Conservation (phyloP, 768 basidiomycete species). For the Flagelloscypha sp. region DNA sequence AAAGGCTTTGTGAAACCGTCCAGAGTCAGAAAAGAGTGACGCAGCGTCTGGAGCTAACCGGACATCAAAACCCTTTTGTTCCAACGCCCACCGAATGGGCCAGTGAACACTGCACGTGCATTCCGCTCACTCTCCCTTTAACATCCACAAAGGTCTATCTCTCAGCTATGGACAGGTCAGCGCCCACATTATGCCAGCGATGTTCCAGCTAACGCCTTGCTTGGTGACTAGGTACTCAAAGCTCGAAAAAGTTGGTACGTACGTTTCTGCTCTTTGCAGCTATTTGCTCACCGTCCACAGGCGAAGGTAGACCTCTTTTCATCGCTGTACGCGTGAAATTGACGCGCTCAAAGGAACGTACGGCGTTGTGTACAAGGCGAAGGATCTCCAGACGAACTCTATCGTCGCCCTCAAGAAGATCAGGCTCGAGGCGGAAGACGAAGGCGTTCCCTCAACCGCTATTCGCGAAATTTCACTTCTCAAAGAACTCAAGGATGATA, state of each 20-base stretch:
- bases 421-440: slow-evolving; percentile 94
- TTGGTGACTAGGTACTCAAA: slow-evolving; percentile 93
- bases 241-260: slow-evolving; percentile 97
- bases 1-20: too few species aligned
- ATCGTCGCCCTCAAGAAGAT: slow-evolving; percentile 99
- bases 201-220: too few species aligned
- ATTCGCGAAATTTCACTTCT: slow-evolving; percentile 96
- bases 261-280: slow-evolving; percentile 4
- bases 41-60: too few species aligned
- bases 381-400: slow-evolving; percentile 66
- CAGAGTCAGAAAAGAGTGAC: too few species aligned
- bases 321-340: slow-evolving; percentile 8
- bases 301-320: slow-evolving; percentile 36
- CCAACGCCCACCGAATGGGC: too few species aligned
- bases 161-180: too few species aligned
- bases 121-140: too few species aligned
- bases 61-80: too few species aligned
- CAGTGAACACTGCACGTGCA: too few species aligned
- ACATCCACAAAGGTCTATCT: too few species aligned
- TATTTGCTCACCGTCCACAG: slow-evolving; percentile 18
- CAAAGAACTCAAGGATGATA: slow-evolving; percentile 94
- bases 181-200: too few species aligned
- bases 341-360: slow-evolving; percentile 67
- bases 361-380: slow-evolving; percentile 97
- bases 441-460: slow-evolving; percentile 96